Evolutionary conservation across 257 asterid genomes (phyloP).

Genomic region (Lantana camara): DNA sequence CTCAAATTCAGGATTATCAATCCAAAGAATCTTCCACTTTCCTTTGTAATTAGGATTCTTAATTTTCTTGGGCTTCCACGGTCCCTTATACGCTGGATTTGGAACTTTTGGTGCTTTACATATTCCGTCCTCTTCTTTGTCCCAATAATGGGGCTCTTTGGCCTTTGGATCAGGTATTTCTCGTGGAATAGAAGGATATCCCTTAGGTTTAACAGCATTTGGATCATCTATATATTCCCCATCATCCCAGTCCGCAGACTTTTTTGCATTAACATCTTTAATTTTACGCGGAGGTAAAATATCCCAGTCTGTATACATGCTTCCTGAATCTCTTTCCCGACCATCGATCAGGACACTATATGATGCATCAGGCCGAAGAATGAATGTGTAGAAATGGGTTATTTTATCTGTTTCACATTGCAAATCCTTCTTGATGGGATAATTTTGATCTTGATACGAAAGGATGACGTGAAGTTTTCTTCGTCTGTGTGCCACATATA

Average conservation of each 20-base stretch:
- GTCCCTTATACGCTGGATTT: conserved; percentile 80
- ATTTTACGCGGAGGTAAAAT: conserved; percentile 87
- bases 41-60: conserved; percentile 95
- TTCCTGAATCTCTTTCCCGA: conserved; percentile 87
- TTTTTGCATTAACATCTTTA: conserved; percentile 71
- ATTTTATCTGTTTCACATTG: conserved; percentile 89
- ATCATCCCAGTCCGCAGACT: conserved; percentile 98
- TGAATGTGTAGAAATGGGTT: conserved; percentile 89
- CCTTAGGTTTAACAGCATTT: conserved; percentile 78
- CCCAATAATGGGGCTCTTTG: conserved; percentile 90
- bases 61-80: conserved; percentile 82
- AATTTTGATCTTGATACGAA: conserved; percentile 83
- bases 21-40: conserved; percentile 91
- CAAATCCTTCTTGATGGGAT: conserved; percentile 87
- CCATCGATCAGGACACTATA: conserved; percentile 82
- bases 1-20: conserved; percentile 95
- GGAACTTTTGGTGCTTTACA: conserved; percentile 83
- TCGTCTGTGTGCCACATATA: conserved; percentile 90
- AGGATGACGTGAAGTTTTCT: conserved; percentile 85
- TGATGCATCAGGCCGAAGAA: conserved; percentile 88
- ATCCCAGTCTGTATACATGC: conserved; percentile 95
- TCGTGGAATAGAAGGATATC: conserved; percentile 86
- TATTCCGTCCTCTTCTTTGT: conserved; percentile 90
- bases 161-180: conserved; percentile 94
- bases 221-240: conserved; percentile 90